Base-by-base conservation (phyloP, 2,329 filamentous ascomycete species). In the Xylariales sp. region DNA sequence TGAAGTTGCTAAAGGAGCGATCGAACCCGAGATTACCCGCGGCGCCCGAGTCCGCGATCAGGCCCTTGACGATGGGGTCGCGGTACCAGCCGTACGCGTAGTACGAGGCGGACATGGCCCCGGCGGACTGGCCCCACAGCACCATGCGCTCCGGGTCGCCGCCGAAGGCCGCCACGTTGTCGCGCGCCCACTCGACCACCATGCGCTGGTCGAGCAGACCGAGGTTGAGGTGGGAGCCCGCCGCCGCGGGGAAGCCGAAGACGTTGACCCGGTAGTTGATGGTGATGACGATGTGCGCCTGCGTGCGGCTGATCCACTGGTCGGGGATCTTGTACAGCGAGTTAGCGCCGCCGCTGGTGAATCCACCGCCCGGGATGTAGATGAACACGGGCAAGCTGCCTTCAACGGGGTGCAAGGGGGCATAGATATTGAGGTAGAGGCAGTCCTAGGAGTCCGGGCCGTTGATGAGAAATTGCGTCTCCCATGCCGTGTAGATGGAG, bases 61-160 rank as follows among this genome's bases (percentile, higher is more conserved):
- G 57, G 28, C 55, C 61, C 40, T 58, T 61, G 29, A 62, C 61
- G 13, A 58, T 57, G 14, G 55, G 58, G 33, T 53, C 40, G n/a
- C 38, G 19, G 6, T 29, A 34, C n/a, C 44, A 42, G 5, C 40
- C 37, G 20, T 44, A 47, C 3, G 23, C 30, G 20, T 41, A 44
- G 14, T 16, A 15, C 4, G 29, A 34, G 3, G 37, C 32, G 2
- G 37, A 35, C 6, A 27, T 27, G 5, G 40, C 41, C 13, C 40
- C 43, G 5, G 40, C 43, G 11, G 29, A 36, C 32, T 45, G 43
- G 14, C 43, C 43, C 40, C 43, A 43, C 4, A 42, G 20, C 2
- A 38, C 21, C 27, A 42, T 42, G 2, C 23, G 40, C 14, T 34
- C 24, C 3, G 40, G 31, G 15, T 42, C 23, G 10, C 40, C 40